Conservation (phyloP, 1,284 basidiomycete genomes). For the Malassezia brasiliensis region DNA sequence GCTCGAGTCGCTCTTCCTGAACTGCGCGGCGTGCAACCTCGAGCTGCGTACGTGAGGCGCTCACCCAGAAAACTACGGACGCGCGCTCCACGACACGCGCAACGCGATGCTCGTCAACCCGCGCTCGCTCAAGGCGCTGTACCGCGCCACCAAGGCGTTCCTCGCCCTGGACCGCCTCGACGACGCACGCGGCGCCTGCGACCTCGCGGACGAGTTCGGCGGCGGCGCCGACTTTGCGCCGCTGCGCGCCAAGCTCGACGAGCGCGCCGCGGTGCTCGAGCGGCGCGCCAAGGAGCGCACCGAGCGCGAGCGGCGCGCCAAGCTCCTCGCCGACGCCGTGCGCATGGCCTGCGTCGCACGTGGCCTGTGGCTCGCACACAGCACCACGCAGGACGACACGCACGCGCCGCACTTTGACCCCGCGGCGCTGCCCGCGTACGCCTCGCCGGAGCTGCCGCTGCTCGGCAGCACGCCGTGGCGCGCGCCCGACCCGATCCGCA, state of each 20-base stretch:
- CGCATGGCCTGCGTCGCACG: constrained; percentile 58
- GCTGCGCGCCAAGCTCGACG: constrained; percentile 23
- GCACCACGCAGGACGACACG: constrained; percentile 53
- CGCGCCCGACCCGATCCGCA: constrained; percentile 48
- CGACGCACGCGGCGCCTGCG: constrained; percentile 33
- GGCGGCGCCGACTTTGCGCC: constrained; percentile 24
- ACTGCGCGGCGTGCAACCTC: constrained; percentile 84
- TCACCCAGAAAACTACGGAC: constrained; percentile 68
- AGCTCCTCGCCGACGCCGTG: constrained; percentile 53
- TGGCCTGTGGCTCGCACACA: constrained; percentile 37
- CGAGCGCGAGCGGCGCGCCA: constrained; percentile 53
- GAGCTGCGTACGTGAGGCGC: constrained; percentile 58
- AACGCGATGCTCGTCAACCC: constrained; percentile 56
- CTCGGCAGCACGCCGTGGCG: constrained; percentile 18
- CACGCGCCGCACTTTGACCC: constrained; percentile 53
- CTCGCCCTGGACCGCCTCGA: constrained; percentile 24
- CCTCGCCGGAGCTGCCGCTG: constrained; percentile 27
- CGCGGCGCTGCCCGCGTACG: constrained; percentile 35
- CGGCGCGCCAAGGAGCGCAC: constrained; percentile 54
- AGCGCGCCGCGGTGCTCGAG: constrained; percentile 49
- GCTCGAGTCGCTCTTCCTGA: constrained; percentile 55
- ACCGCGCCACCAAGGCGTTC: constrained; percentile 33
- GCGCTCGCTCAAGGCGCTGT: constrained; percentile 37
- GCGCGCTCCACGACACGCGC: constrained; percentile 72
- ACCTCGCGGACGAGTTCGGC: constrained; percentile 21